Conservation (phyloP, 345 rosid genomes). For the Microthlaspi erraticum region DNA sequence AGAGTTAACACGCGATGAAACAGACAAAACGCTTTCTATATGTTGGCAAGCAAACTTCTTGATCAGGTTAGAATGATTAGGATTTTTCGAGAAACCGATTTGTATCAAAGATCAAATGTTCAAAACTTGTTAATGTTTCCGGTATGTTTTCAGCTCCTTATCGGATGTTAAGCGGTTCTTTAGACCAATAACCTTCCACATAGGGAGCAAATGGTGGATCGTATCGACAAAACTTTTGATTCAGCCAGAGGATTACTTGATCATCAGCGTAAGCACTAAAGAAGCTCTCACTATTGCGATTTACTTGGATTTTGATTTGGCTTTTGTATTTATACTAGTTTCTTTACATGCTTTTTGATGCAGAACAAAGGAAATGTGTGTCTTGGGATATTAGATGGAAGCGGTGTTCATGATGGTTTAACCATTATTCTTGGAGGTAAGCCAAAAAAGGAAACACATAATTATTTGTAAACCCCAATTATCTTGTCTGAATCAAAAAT, state of each 20-base stretch:
- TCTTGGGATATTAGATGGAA: constrained; percentile 92
- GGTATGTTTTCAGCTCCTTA: constrained; percentile 58
- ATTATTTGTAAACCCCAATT: background rate
- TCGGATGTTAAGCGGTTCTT: constrained; percentile 65
- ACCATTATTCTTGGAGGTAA: constrained; percentile 85
- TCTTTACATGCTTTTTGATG: constrained; percentile 22
- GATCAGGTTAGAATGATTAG: constrained; percentile 55
- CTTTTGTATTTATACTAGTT: constrained; percentile 2
- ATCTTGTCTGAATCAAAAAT: constrained; percentile 2
- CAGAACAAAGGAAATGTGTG: constrained; percentile 86
- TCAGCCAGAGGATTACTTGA: constrained; percentile 82
- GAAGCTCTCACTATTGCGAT: background rate
- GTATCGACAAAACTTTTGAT: constrained; percentile 63
- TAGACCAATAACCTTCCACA: constrained; percentile 80
- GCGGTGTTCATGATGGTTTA: constrained; percentile 76
- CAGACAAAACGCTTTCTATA: constrained; percentile 75
- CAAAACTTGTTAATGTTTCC: background rate
- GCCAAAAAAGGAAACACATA: too few relatives aligned
- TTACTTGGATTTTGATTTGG: background rate
- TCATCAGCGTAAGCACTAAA: constrained; percentile 65
- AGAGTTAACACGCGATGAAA: constrained; percentile 58
- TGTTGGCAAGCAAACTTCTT: constrained; percentile 70
- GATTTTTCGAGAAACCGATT: background rate
- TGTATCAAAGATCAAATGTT: constrained; percentile 12
- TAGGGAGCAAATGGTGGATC: constrained; percentile 91